Base-by-base conservation (phyloP, 2,329 filamentous ascomycete species). In the Paramyrothecium sp. region DNA sequence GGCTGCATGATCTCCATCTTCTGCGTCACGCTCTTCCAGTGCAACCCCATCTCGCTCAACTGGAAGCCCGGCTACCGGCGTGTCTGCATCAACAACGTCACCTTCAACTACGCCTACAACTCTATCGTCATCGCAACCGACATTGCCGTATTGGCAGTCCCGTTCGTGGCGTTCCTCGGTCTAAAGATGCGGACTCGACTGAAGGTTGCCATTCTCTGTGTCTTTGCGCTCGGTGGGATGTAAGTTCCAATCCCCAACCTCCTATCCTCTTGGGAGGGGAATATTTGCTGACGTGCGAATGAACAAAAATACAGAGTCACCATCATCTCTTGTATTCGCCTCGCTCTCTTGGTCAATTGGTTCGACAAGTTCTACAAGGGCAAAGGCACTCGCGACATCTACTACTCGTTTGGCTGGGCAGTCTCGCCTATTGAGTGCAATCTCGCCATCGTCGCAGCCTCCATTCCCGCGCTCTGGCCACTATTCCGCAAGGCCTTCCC, bases 391-490 rank as follows among this genome's bases (percentile, higher is more conserved):
- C 33, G 19, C 11, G 56, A 61, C 30, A 54, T 60, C 22, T 56
- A 58, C 54, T 59, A 57, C 53, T 54, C 57, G 7, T 58, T 71
- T 51, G 68, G 67, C 49, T 72, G 69, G 62, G 65, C 63, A 46
- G 62, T 65, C 51, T 71, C 69, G 16, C 62, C 65, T 30, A 65
- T 72, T 56, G 74, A 76, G 60, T 69, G 71, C 56, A 76, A 75
- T 60, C 61, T 74, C 21, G 74, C 73, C 46, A 74, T 76, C 55
- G 64, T 75, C 50, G 68, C 74, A 17, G 73, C 73, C 48, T 75
- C 69, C 1, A 70, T 68, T 1, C 74, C 74, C 20, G 69, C 72
- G 0, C 64, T 76, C n/a, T 72, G 72, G 65, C 73, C 73, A 4
- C 67, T 75, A n/a, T 64, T 72, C 53, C 65, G 67, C 16, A 60